phyloP scores from a whole-genome alignment of 2,329 filamentous ascomycete species.

The Graphium sp. region DNA sequence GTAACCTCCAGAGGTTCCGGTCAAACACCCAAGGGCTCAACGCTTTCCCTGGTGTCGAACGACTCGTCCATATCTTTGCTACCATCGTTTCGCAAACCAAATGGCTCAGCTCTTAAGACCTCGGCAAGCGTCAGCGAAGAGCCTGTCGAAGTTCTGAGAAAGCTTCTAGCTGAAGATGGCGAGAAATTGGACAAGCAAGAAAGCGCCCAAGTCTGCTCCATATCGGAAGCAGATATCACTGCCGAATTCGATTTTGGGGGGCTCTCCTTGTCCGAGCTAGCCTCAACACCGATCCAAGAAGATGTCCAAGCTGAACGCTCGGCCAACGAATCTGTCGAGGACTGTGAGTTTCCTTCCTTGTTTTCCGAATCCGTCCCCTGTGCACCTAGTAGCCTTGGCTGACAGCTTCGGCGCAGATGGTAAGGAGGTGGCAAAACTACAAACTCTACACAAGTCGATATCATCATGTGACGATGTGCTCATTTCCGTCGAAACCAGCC shows the following conservation, averaged over 20 bases:
- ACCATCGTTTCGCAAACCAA: constrained; percentile 42
- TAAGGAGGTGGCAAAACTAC: constrained; percentile 66
- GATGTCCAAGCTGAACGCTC: constrained; percentile 21
- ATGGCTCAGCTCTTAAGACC: constrained; percentile 53
- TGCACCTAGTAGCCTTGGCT: constrained; percentile 7
- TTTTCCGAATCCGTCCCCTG: no score
- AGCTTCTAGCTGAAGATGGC: constrained; percentile 25
- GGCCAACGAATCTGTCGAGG: constrained; percentile 53
- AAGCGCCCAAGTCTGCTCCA: constrained; percentile 6
- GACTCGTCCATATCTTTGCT: constrained; percentile 65
- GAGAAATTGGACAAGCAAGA: constrained; percentile 6
- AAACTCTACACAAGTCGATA: constrained; percentile 83
- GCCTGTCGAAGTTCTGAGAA: constrained; percentile 51
- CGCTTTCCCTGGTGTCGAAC: constrained; percentile 59
- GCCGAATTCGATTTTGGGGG: constrained; percentile 64
- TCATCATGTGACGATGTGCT: constrained; percentile 82
- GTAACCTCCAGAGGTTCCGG: constrained; percentile 51
- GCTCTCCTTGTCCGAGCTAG: constrained; percentile 60
- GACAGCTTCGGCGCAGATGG: constrained; percentile 36
- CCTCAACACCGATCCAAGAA: constrained; percentile 8
- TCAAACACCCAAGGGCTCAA: constrained; percentile 55
- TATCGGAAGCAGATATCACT: constrained; percentile 34
- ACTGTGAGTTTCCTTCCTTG: constrained; percentile 45
- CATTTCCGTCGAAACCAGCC: constrained; percentile 79
- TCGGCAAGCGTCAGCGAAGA: constrained; percentile 32